Conservation (phyloP, 345 rosid genomes). For the Arabidopsis suecica region DNA sequence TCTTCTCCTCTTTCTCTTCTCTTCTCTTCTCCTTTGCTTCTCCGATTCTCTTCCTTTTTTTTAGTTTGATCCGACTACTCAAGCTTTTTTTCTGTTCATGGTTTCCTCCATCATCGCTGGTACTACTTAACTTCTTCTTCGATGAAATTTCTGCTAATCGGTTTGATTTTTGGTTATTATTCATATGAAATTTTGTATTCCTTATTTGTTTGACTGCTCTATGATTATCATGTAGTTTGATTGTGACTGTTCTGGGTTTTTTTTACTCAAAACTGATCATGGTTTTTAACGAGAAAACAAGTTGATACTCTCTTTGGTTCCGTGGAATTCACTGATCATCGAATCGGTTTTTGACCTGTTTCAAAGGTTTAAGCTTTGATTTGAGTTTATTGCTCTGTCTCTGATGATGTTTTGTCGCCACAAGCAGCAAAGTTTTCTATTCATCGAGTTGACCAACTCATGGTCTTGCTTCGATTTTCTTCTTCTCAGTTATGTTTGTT, state of each 20-base stretch:
- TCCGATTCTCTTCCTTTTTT: slow-evolving; percentile 26
- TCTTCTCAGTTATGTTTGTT: not conserved
- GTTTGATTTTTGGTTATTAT: not conserved
- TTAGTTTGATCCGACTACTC: slow-evolving; percentile 30
- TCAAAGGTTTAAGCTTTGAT: slow-evolving; percentile 1
- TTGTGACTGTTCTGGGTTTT: slow-evolving; percentile 31
- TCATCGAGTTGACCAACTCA: slow-evolving; percentile 42
- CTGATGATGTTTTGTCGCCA: slow-evolving; percentile 27
- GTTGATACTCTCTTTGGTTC: not conserved
- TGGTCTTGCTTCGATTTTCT: slow-evolving; percentile 18
- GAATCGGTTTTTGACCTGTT: slow-evolving; percentile 16
- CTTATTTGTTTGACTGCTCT: not conserved
- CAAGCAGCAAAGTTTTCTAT: not conserved
- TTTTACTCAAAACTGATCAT: slow-evolving; percentile 4
- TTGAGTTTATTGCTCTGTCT: slow-evolving; percentile 33
- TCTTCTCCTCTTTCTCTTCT: slow-evolving; percentile 40
- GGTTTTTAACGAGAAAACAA: not conserved
- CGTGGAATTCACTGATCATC: not conserved
- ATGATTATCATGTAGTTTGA: slow-evolving; percentile 19
- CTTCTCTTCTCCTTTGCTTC: slow-evolving; percentile 27
- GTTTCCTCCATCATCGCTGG: slow-evolving; percentile 43
- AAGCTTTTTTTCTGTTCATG: slow-evolving; percentile 28
- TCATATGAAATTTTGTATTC: not conserved
- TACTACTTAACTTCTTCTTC: slow-evolving; percentile 15
- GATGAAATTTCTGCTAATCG: slow-evolving; percentile 5